phyloP scores from a whole-genome alignment of 148 eudicot species.

The Rhododendron williamsianum region DNA sequence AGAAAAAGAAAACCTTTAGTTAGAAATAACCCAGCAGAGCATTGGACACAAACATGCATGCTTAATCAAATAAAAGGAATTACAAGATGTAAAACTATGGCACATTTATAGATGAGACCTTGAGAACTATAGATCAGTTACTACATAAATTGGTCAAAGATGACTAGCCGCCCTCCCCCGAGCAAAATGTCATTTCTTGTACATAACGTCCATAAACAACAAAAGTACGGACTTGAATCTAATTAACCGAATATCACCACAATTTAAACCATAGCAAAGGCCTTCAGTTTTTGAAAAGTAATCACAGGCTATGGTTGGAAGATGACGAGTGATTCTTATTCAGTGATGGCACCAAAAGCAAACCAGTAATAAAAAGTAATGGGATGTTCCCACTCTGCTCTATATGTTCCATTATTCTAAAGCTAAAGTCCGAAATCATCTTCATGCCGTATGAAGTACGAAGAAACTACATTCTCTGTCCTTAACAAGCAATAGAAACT shows the following conservation, averaged over 20 bases:
- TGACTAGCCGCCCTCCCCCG: background rate
- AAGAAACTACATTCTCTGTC: background rate
- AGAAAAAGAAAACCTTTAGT: background rate
- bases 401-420: background rate
- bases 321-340: background rate
- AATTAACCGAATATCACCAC: background rate
- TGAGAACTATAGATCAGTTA: background rate
- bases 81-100: background rate
- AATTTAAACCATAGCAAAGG: background rate
- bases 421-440: background rate
- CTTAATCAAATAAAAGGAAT: background rate
- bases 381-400: background rate
- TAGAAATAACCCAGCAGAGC: background rate
- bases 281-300: background rate
- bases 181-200: background rate
- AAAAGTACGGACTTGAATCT: background rate
- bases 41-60: background rate
- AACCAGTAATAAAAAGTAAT: background rate
- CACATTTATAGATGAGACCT: background rate
- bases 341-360: background rate
- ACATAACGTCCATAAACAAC: background rate
- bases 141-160: background rate
- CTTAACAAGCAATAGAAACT: background rate
- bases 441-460: background rate
- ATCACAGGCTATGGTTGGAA: background rate